These are phyloP conservation scores for Salvia sclarea DNA, from an alignment of 305 asterid genomes.

Conservation along the genomic window DNA sequence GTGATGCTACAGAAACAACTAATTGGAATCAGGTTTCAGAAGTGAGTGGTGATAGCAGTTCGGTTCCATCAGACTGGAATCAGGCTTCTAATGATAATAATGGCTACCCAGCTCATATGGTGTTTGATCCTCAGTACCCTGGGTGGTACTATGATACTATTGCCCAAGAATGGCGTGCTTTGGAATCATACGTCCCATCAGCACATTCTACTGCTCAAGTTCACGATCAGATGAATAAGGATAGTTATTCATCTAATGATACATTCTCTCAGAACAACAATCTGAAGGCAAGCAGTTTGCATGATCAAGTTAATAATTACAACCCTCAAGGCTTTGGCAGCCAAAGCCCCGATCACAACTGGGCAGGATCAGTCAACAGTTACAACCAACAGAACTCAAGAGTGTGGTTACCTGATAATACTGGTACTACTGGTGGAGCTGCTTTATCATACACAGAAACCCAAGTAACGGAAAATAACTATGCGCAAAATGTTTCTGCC, in stretches of 20 bases:
- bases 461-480: constrained; percentile 45
- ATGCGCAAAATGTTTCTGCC: constrained; percentile 43
- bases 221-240: constrained; percentile 54
- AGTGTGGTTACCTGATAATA: constrained; percentile 50
- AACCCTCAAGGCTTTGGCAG: constrained; percentile 44
- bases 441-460: constrained; percentile 42
- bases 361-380: constrained; percentile 47
- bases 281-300: constrained; percentile 34
- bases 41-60: constrained; percentile 40
- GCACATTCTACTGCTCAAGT: constrained; percentile 48
- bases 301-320: constrained; percentile 42
- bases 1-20: constrained; percentile 36
- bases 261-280: constrained; percentile 43
- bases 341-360: constrained; percentile 53
- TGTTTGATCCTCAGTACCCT: constrained; percentile 91
- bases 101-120: constrained; percentile 86
- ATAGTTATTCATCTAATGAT: constrained; percentile 40
- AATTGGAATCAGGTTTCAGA: constrained; percentile 62
- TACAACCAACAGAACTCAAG: constrained; percentile 49
- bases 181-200: constrained; percentile 60
- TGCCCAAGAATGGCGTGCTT: constrained; percentile 69
- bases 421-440: constrained; percentile 39
- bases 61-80: constrained; percentile 53
- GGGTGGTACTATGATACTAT: constrained; percentile 86
- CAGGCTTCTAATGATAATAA: constrained; percentile 53